A percentile compares a stretch with the other conserved stretches of the same genome.
Evolutionary conservation across 2,329 filamentous ascomycete species (phyloP).

Genomic region (Paraphoma chrysanthemicola): DNA sequence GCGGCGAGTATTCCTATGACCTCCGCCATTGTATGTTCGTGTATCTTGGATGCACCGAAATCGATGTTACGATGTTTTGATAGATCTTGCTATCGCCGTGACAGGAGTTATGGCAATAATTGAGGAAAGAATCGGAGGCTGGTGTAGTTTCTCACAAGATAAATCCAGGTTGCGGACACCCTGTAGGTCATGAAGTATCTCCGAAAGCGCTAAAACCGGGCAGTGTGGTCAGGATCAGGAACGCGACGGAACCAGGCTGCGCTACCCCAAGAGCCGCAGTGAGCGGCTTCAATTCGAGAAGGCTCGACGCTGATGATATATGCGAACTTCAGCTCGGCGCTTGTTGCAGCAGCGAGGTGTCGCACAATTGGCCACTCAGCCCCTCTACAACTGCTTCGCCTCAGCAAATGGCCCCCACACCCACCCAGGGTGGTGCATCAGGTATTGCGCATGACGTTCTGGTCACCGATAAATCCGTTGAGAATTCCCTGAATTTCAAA

Average conservation of each 20-base stretch:
- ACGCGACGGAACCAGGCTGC: slow-evolving; percentile 3
- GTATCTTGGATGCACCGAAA: background rate
- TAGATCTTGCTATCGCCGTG: too few relatives aligned
- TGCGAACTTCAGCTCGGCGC: slow-evolving; percentile 21
- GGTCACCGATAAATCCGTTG: slow-evolving; percentile 11
- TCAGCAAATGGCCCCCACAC: slow-evolving; percentile 13
- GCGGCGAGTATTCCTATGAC: slow-evolving; percentile 23
- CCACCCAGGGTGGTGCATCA: slow-evolving; percentile 3
- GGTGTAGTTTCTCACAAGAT: background rate
- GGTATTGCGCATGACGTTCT: slow-evolving; percentile 4
- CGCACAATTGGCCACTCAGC: slow-evolving; percentile 21
- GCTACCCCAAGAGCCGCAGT: slow-evolving; percentile 2
- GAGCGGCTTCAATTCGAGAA: slow-evolving; percentile 14
- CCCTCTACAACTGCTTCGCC: slow-evolving; percentile 18
- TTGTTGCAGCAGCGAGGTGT: slow-evolving; percentile 12
- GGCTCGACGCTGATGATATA: slow-evolving; percentile 16
- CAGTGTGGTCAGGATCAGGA: background rate
- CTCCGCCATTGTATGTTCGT: slow-evolving; percentile 27
- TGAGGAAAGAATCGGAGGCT: too few relatives aligned
- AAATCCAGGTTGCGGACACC: background rate
- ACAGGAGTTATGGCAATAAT: too few relatives aligned
- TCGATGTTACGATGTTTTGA: background rate
- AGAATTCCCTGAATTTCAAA: background rate
- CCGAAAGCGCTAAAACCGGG: background rate
- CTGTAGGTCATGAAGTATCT: background rate